These are phyloP conservation scores for Onygenales sp. DNA, from an alignment of 2,329 filamentous ascomycete species.

Conservation along the genomic window DNA sequence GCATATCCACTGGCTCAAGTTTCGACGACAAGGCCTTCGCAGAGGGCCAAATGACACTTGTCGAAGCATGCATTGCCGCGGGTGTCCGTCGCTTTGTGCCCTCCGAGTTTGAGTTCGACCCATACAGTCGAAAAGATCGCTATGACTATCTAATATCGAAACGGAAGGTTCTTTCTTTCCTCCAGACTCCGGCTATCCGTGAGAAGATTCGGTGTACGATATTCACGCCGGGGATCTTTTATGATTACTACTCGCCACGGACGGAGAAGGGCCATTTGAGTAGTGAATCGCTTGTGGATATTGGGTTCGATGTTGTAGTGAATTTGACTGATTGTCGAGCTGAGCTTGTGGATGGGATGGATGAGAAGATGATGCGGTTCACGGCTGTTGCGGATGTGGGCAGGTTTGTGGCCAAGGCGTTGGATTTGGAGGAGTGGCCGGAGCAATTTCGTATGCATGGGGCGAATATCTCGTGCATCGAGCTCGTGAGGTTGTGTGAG, in stretches of 20 bases:
- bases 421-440: slow-evolving; percentile 1
- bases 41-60: not conserved
- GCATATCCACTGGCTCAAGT: not conserved
- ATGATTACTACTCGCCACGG: slow-evolving; percentile 1
- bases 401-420: not conserved
- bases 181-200: not conserved
- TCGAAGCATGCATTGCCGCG: not conserved
- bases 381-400: slow-evolving; percentile 1
- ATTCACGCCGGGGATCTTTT: slow-evolving; percentile 1
- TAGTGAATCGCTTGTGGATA: not conserved
- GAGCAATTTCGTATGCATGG: not conserved
- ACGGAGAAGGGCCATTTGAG: not conserved
- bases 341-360: slow-evolving; percentile 1
- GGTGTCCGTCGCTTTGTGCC: not conserved
- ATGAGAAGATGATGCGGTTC: not conserved
- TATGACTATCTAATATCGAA: not conserved
- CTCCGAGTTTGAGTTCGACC: not conserved
- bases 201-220: not conserved
- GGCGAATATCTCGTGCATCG: not conserved
- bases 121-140: not conserved
- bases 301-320: slow-evolving; percentile 2
- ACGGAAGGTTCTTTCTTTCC: not conserved
- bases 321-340: not conserved
- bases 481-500: slow-evolving; percentile 1
- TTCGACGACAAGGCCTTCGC: not conserved